Evolutionary conservation across 2,329 filamentous ascomycete species (phyloP).

Genomic region (Sporothrix mexicana): DNA sequence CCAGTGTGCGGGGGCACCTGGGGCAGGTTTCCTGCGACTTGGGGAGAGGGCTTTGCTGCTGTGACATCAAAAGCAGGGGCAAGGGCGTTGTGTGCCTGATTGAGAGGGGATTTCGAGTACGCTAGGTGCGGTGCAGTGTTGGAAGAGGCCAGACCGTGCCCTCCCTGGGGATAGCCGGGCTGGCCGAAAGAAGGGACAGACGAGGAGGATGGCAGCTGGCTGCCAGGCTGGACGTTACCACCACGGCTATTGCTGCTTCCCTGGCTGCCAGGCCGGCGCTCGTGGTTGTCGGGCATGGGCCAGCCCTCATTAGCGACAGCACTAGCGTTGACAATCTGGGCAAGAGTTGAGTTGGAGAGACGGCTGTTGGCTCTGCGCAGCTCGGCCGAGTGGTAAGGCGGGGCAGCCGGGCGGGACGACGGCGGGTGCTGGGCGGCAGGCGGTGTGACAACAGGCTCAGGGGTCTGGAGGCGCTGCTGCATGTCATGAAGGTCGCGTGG

Average conservation of each 20-base stretch:
- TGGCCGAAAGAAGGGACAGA: slow-evolving; percentile 25
- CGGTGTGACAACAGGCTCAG: slow-evolving; percentile 77
- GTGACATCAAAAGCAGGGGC: slow-evolving; percentile 31
- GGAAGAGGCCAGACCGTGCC: slow-evolving; percentile 48
- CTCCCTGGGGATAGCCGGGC: background rate
- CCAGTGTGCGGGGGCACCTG: slow-evolving; percentile 29
- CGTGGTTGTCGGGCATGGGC: slow-evolving; percentile 22
- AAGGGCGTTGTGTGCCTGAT: slow-evolving; percentile 43
- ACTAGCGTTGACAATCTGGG: slow-evolving; percentile 76
- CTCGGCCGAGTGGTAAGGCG: slow-evolving; percentile 76
- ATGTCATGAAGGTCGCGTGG: slow-evolving; percentile 60
- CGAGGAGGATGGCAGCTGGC: slow-evolving; percentile 19
- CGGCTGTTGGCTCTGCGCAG: slow-evolving; percentile 81
- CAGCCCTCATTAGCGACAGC: slow-evolving; percentile 44
- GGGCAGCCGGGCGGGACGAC: slow-evolving; percentile 70
- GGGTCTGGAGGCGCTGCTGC: slow-evolving; percentile 63
- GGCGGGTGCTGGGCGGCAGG: slow-evolving; percentile 80
- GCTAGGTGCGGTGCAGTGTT: slow-evolving; percentile 41
- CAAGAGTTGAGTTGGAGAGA: slow-evolving; percentile 80
- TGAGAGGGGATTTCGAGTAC: slow-evolving; percentile 53
- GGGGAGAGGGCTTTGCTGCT: slow-evolving; percentile 22
- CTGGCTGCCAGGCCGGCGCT: slow-evolving; percentile 28
- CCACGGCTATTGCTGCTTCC: slow-evolving; percentile 16
- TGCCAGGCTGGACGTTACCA: background rate
- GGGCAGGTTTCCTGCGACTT: slow-evolving; percentile 17